Base-by-base conservation (phyloP, 805 yeast genomes). In the Candida anglica region DNA sequence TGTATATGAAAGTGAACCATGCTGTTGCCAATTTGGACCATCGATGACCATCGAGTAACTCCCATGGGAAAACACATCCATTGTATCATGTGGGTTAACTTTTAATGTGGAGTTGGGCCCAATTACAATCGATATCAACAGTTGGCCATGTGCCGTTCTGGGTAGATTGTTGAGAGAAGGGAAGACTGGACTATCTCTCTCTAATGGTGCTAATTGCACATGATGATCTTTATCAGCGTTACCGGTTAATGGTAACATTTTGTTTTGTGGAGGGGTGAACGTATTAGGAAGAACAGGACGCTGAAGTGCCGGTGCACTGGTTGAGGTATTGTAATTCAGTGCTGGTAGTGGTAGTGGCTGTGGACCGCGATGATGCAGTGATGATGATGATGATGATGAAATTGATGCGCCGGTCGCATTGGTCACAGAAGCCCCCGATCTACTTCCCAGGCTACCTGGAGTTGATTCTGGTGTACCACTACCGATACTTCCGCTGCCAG, bases 21-120 rank as follows among this genome's bases (percentile, higher is more conserved):
- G 69, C 30, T 54, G 58, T 39, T 65, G 71, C 59, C 69, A 56
- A 16, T 40, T 39, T 2, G 55, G 49, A 7, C 71, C 71, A 33
- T 66, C 71, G 4, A 63, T 50, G 29, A 50, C 44, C 15, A 65
- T 39, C 0, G 70, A 55, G 35, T 30, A 48, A 30, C 64, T 60
- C 5, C 71, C 66, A 34, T 54, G 51, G 15, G 58, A 39, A 29
- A 64, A 63, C 0, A 56, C 36, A n/a, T 50, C 47, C 22, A 66
- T 52, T 4, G 54, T 42, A 41, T 66, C 71, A 24, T 53, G 40
- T 3, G 63, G 58, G 22, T 56, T 48, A 22, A 66, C 48, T 30
- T 55, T 52, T 18, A 66, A 44, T 13, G 47, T 41, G 4, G 65
- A 53, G 32, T 56, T 53, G 17, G 64, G 59, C 2, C 71, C 71